Evolutionary conservation across 1,284 basidiomycete species (phyloP).

Genomic region (Rhizoctonia solani): DNA sequence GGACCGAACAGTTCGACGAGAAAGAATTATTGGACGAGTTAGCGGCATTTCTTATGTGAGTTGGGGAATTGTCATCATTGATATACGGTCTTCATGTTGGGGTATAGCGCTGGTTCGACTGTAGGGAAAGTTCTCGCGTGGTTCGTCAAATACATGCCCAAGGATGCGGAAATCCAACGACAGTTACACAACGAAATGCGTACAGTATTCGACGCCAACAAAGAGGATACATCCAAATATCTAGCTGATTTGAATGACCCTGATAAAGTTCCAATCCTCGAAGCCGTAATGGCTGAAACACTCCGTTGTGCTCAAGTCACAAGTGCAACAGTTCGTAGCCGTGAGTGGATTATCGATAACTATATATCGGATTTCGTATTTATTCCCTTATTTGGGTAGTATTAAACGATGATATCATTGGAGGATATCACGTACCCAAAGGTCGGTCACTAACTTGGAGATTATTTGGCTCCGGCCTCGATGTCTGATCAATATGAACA

Average conservation of each 20-base stretch:
- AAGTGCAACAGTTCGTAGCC: background rate
- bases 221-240: background rate
- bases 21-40: constrained; percentile 19
- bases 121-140: background rate
- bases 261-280: background rate
- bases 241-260: background rate
- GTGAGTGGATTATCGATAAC: background rate
- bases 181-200: constrained; percentile 7
- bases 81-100: background rate
- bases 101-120: background rate
- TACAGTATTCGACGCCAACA: background rate
- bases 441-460: background rate
- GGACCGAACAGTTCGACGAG: background rate
- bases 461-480: background rate
- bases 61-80: background rate
- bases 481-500: background rate
- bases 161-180: constrained; percentile 7
- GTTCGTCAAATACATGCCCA: constrained; percentile 13
- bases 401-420: constrained; percentile 3
- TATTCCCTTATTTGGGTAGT: background rate
- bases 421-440: background rate
- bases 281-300: constrained; percentile 13
- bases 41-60: constrained; percentile 7
- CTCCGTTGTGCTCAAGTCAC: background rate
- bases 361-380: too few relatives aligned